A percentile compares a stretch with the other conserved stretches of the same genome.
These are phyloP conservation scores for Fomitopsis betulina DNA, from an alignment of 1,284 basidiomycete species.

Conservation along the genomic window DNA sequence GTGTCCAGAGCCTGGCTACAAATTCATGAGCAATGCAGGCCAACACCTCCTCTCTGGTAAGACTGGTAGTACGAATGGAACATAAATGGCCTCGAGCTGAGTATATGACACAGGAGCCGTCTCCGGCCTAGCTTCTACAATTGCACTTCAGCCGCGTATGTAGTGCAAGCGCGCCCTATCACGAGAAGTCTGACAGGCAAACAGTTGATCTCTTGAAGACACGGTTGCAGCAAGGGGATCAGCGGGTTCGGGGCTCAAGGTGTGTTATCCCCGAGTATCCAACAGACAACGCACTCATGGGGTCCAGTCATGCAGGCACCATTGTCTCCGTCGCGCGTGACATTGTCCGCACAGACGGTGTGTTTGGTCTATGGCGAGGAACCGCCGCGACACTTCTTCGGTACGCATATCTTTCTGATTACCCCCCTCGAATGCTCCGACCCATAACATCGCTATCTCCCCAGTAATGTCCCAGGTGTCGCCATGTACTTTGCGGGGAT, in stretches of 20 bases:
- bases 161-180: slow-evolving; percentile 7
- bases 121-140: slow-evolving; percentile 70
- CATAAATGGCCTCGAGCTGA: not conserved
- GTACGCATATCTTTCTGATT: slow-evolving; percentile 29
- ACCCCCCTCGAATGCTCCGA: not conserved
- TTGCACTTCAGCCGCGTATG: slow-evolving; percentile 76
- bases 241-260: slow-evolving; percentile 33
- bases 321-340: slow-evolving; percentile 51
- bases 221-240: slow-evolving; percentile 75
- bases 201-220: slow-evolving; percentile 90
- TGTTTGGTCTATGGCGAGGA: slow-evolving; percentile 80
- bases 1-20: not conserved
- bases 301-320: slow-evolving; percentile 27
- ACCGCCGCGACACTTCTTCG: slow-evolving; percentile 78
- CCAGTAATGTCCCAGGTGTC: slow-evolving; percentile 89
- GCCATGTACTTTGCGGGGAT: slow-evolving; percentile 89
- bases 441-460: not conserved
- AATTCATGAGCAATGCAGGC: slow-evolving; percentile 61
- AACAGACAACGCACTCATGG: not conserved
- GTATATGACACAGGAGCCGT: slow-evolving; percentile 48
- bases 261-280: slow-evolving; percentile 5
- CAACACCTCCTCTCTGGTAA: slow-evolving; percentile 71
- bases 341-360: slow-evolving; percentile 59
- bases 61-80: slow-evolving; percentile 7
- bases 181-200: not conserved